Evolutionary conservation across 2,329 filamentous ascomycete genomes (phyloP).

Genomic region (Decorospora gaudefroyi): DNA sequence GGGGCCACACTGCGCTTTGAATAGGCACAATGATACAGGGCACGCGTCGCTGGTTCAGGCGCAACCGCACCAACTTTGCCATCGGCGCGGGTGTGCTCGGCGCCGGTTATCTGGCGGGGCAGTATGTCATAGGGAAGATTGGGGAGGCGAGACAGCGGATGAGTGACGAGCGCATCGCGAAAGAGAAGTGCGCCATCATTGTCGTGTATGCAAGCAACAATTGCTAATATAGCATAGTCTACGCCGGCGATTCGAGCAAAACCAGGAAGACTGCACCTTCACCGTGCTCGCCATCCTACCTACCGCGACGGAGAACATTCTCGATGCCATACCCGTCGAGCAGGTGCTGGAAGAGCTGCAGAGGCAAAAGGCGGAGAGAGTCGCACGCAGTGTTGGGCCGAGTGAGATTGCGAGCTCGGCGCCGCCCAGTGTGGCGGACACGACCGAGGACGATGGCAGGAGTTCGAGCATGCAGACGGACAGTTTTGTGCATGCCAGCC

Average conservation of each 20-base stretch:
- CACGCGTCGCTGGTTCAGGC: slow-evolving; percentile 86
- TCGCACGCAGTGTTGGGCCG: slow-evolving; percentile 62
- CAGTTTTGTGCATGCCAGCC: slow-evolving; percentile 81
- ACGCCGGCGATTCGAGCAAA: slow-evolving; percentile 94
- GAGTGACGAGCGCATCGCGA: slow-evolving; percentile 92
- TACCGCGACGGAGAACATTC: slow-evolving; percentile 85
- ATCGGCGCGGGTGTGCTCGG: slow-evolving; percentile 86
- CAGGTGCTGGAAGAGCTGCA: slow-evolving; percentile 92
- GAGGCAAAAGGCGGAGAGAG: slow-evolving; percentile 80
- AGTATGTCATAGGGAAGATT: slow-evolving; percentile 91
- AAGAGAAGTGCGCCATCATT: slow-evolving; percentile 76
- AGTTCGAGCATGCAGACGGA: slow-evolving; percentile 80
- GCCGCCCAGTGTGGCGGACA: slow-evolving; percentile 65
- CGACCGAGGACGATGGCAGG: slow-evolving; percentile 73
- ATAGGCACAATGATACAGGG: slow-evolving; percentile 63
- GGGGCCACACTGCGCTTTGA: slow-evolving; percentile 6
- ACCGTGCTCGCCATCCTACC: slow-evolving; percentile 95
- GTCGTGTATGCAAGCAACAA: too few relatives aligned
- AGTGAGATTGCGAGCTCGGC: slow-evolving; percentile 64
- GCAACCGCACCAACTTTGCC: slow-evolving; percentile 87
- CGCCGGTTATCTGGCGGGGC: slow-evolving; percentile 86
- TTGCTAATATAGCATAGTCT: slow-evolving; percentile 61
- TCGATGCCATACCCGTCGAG: slow-evolving; percentile 87
- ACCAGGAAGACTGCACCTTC: slow-evolving; percentile 98
- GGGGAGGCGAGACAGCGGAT: slow-evolving; percentile 93